Percentiles rank a stretch among this genome's conserved stretches.
These are phyloP conservation scores for Avena atlantica DNA, from an alignment of 176 grass and related monocot species.

Conservation along the genomic window DNA sequence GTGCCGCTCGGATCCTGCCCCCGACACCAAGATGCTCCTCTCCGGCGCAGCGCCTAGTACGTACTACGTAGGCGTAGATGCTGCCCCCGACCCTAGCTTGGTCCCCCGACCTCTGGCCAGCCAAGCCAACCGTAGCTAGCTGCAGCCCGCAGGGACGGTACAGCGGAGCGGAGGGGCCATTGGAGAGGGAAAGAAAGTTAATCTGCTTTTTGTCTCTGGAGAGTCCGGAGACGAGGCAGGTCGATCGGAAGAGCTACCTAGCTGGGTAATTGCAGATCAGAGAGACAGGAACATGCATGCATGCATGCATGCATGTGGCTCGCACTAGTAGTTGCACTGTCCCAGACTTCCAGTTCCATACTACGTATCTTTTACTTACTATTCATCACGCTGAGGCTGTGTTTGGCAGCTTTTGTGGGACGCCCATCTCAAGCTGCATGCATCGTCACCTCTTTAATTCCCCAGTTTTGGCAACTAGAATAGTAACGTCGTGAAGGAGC, in stretches of 20 bases:
- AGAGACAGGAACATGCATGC: neutral
- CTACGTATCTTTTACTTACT: neutral
- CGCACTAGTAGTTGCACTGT: neutral
- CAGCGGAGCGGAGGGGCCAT: neutral
- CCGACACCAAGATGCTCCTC: slow-evolving; percentile 10
- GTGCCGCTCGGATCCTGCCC: neutral
- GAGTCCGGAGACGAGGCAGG: neutral
- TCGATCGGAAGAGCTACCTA: neutral
- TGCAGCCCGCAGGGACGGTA: neutral
- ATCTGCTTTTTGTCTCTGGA: neutral
- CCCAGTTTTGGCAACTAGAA: too few species aligned
- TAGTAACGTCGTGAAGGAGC: too few species aligned
- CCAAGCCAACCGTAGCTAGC: neutral
- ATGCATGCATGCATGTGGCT: neutral
- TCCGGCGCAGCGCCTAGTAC: neutral
- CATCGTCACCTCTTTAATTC: too few species aligned
- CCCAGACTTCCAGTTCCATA: neutral
- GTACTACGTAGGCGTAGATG: neutral
- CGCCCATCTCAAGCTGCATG: too few species aligned
- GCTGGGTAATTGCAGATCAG: neutral
- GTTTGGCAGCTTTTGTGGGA: too few species aligned
- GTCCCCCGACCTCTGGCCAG: neutral
- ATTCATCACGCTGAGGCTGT: neutral
- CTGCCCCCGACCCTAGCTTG: neutral
- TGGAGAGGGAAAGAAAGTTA: neutral